Evolutionary conservation across 169 alveolate species (phyloP).

Genomic region (Cryptosporidium felis): DNA sequence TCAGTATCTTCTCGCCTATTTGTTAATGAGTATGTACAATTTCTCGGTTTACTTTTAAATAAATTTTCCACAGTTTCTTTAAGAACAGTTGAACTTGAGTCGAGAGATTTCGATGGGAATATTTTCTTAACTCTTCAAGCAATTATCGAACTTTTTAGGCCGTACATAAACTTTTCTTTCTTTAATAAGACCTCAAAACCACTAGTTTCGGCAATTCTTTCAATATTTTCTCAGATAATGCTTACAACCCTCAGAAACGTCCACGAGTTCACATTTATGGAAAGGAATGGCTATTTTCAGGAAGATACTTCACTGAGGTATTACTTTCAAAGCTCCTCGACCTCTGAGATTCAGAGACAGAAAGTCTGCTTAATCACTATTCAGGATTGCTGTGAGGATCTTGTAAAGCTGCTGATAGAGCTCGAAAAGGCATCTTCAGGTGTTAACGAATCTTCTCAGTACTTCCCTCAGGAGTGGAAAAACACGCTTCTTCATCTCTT

Average conservation of each 20-base stretch:
- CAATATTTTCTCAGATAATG: conserved; percentile 47
- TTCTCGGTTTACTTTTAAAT: conserved; percentile 47
- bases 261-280: not conserved
- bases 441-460: not conserved
- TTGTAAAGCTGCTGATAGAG: conserved; percentile 21
- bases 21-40: conserved; percentile 42
- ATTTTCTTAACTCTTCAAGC: conserved; percentile 23
- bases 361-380: conserved; percentile 35
- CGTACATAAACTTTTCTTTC: conserved; percentile 40
- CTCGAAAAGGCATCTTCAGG: conserved; percentile 2
- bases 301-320: not conserved
- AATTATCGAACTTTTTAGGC: conserved; percentile 47
- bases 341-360: conserved; percentile 52
- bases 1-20: conserved; percentile 28
- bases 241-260: conserved; percentile 9
- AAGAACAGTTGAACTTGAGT: not conserved
- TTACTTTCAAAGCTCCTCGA: not conserved
- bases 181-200: conserved; percentile 46
- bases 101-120: conserved; percentile 11
- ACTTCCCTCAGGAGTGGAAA: conserved; percentile 43
- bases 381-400: conserved; percentile 67
- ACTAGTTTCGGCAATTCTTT: conserved; percentile 50
- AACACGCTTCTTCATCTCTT: conserved; percentile 30
- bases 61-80: not conserved
- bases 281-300: no score